Conservation (phyloP, 2,329 filamentous ascomycete genomes). For the Claviceps humidiphila region DNA sequence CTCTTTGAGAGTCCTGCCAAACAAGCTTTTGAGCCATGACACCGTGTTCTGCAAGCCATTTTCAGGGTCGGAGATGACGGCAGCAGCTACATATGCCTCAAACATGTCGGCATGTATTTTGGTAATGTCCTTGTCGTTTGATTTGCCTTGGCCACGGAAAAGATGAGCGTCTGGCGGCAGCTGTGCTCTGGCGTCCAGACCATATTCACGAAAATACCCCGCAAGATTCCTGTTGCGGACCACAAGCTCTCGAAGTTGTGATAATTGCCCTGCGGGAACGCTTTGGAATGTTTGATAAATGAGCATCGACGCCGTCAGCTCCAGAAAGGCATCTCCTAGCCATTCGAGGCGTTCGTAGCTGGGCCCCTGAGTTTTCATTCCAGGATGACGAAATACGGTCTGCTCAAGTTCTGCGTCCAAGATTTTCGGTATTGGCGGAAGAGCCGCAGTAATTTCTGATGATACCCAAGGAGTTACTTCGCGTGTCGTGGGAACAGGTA, state of each 20-base stretch:
- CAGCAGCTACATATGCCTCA: constrained; percentile 75
- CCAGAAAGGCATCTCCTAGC: constrained; percentile 76
- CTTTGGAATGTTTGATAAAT: constrained; percentile 60
- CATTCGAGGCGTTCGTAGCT: constrained; percentile 78
- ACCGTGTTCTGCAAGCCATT: constrained; percentile 49
- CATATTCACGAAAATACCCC: constrained; percentile 56
- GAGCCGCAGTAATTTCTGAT: constrained; percentile 30
- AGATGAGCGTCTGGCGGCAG: constrained; percentile 34
- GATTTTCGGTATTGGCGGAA: constrained; percentile 50
- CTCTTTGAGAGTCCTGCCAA: constrained; percentile 49
- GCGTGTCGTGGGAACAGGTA: constrained; percentile 6
- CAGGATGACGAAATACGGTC: constrained; percentile 55
- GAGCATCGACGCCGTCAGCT: constrained; percentile 60
- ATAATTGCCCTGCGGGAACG: constrained; percentile 53
- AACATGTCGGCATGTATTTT: constrained; percentile 82
- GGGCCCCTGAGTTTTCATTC: constrained; percentile 18
- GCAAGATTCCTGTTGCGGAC: constrained; percentile 71
- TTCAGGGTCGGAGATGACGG: constrained; percentile 53
- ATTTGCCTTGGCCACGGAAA: constrained; percentile 13
- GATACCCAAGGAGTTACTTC: constrained; percentile 34
- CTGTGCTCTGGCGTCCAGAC: constrained; percentile 50
- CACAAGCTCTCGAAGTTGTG: constrained; percentile 64
- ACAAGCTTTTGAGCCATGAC: constrained; percentile 62
- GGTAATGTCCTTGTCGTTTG: constrained; percentile 38
- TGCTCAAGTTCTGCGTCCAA: constrained; percentile 44